Percentiles rank a stretch among this genome's conserved stretches.
Conservation (phyloP, 2,329 filamentous ascomycete genomes). For the Sclerotinia nivalis region DNA sequence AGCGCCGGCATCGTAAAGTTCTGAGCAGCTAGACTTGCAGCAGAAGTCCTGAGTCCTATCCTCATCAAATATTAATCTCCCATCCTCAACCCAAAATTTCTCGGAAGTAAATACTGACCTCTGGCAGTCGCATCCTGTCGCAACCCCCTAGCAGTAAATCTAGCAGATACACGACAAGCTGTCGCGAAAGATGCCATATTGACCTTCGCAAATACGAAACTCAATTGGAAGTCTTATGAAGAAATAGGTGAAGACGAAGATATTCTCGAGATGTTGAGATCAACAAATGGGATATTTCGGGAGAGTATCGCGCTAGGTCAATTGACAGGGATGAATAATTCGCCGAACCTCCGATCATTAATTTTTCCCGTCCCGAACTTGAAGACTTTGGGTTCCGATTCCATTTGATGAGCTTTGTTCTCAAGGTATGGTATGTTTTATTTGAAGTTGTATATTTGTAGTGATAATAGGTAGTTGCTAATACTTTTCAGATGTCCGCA, state of each 20-base stretch:
- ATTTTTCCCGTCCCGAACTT: conserved; percentile 27
- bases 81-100: conserved; percentile 24
- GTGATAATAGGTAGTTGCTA: conserved; percentile 19
- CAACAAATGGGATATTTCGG: conserved; percentile 30
- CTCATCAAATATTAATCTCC: conserved; percentile 16
- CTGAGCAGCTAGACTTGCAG: conserved; percentile 68
- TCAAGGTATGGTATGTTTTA: conserved; percentile 27
- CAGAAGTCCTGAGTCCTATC: conserved; percentile 64
- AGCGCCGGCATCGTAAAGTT: conserved; percentile 91
- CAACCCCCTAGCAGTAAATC: conserved; percentile 57
- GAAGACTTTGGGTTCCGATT: not conserved
- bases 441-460: not conserved
- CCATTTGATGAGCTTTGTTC: not conserved
- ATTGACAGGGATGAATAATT: conserved; percentile 18
- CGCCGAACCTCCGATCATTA: conserved; percentile 30
- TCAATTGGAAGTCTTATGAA: conserved; percentile 38
- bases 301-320: conserved; percentile 20
- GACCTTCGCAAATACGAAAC: conserved; percentile 34
- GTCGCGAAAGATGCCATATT: conserved; percentile 67
- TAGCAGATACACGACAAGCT: conserved; percentile 63
- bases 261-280: conserved; percentile 28
- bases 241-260: conserved; percentile 27
- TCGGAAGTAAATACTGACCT: conserved; percentile 50
- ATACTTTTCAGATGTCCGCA: conserved; percentile 40
- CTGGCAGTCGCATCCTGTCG: conserved; percentile 55